A percentile compares a stretch with the other conserved stretches of the same genome.
phyloP scores from a whole-genome alignment of 1,139 yeast genomes.

The Suhomyces panamericanus region DNA sequence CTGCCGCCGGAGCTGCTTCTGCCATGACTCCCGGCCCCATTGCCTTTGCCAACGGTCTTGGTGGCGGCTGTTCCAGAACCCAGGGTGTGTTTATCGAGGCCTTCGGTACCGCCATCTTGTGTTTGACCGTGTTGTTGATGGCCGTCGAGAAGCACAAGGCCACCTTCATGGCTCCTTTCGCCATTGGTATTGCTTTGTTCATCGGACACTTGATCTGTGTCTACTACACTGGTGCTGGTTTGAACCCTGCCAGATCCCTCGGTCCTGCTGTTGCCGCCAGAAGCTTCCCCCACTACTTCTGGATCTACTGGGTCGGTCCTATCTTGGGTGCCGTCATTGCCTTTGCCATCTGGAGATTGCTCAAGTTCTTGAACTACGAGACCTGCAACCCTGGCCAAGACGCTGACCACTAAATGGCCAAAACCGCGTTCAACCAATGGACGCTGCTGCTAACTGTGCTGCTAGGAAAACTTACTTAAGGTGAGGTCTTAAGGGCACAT shows the following conservation, averaged over 20 bases:
- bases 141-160: slow-evolving; percentile 84
- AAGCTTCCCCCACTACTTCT: slow-evolving; percentile 78
- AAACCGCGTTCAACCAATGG: not conserved
- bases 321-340: slow-evolving; percentile 68
- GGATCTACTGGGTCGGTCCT: slow-evolving; percentile 95
- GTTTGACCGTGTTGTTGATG: slow-evolving; percentile 75
- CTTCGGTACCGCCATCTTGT: slow-evolving; percentile 73
- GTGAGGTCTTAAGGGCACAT: not conserved
- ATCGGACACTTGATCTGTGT: slow-evolving; percentile 81
- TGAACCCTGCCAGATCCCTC: slow-evolving; percentile 86
- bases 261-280: slow-evolving; percentile 79
- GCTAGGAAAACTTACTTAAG: no score
- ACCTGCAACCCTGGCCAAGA: slow-evolving; percentile 76
- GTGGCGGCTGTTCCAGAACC: slow-evolving; percentile 69
- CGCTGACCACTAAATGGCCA: slow-evolving; percentile 23
- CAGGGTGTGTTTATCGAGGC: slow-evolving; percentile 84
- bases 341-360: slow-evolving; percentile 62
- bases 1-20: slow-evolving; percentile 87
- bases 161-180: slow-evolving; percentile 79
- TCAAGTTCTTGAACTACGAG: slow-evolving; percentile 68
- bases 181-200: slow-evolving; percentile 79
- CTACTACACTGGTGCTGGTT: slow-evolving; percentile 88
- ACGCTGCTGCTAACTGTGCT: no score
- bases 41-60: slow-evolving; percentile 69
- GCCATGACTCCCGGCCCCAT: slow-evolving; percentile 86